These are phyloP conservation scores for Verticillium albo-atrum DNA, from an alignment of 2,329 filamentous ascomycete species.

Conservation along the genomic window DNA sequence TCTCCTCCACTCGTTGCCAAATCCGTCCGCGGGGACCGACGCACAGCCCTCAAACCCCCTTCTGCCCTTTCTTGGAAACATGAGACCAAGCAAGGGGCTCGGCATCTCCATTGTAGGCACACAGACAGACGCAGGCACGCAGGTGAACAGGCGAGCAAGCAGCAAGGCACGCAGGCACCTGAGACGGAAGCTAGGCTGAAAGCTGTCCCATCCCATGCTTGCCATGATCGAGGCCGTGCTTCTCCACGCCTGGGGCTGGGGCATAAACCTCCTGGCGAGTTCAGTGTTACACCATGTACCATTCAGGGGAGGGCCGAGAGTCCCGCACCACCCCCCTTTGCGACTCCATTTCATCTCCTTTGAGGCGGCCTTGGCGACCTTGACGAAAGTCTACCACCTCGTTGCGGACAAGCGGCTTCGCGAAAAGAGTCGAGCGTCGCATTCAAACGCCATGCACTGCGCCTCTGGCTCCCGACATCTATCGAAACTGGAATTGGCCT, in stretches of 20 bases:
- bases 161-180: not conserved
- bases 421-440: too few relatives aligned
- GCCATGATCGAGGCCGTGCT: not conserved
- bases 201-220: not conserved
- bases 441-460: not conserved
- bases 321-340: not conserved
- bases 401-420: not conserved
- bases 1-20: not conserved
- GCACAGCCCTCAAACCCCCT: not conserved
- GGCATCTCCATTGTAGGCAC: not conserved
- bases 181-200: not conserved
- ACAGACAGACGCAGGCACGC: not conserved
- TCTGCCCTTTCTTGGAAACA: not conserved
- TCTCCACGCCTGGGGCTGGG: not conserved
- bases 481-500: not conserved
- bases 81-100: not conserved
- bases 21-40: not conserved
- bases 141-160: not conserved
- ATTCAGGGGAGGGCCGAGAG: not conserved
- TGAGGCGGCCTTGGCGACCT: not conserved
- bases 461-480: not conserved
- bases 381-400: not conserved
- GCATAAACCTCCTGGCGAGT: not conserved
- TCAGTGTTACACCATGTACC: not conserved
- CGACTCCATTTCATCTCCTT: not conserved